Evolutionary conservation across 306 rosid species (phyloP).

Genomic region (Cicer chorassanicum): DNA sequence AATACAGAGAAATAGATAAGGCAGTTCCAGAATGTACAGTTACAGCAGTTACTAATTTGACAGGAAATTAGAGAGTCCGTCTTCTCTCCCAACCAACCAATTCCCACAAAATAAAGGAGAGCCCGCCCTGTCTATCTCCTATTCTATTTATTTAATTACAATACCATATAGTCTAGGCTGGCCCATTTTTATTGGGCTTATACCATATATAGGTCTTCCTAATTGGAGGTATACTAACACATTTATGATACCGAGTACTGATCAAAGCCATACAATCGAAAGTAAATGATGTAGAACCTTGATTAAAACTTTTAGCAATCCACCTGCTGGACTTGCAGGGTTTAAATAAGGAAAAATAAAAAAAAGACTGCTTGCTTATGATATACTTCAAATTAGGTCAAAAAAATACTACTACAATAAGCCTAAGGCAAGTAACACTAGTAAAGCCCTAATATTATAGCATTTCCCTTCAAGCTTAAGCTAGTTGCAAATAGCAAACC

Average conservation of each 20-base stretch:
- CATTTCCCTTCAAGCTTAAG: not conserved
- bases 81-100: too few relatives aligned
- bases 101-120: too few relatives aligned
- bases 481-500: conserved; percentile 34
- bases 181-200: too few relatives aligned
- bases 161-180: too few relatives aligned
- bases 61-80: too few relatives aligned
- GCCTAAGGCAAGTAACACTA: conserved; percentile 14
- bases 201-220: too few relatives aligned
- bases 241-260: not conserved
- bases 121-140: too few relatives aligned
- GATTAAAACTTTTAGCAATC: conserved; percentile 16
- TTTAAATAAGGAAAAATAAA: not conserved
- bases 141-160: too few relatives aligned
- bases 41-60: too few relatives aligned
- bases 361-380: not conserved
- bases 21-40: too few relatives aligned
- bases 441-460: not conserved
- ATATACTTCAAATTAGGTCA: conserved; percentile 15
- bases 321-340: not conserved
- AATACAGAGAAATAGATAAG: too few relatives aligned
- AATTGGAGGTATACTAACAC: too few relatives aligned
- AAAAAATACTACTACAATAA: conserved; percentile 1
- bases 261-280: conserved; percentile 17
- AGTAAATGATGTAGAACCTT: conserved; percentile 11